These are phyloP conservation scores for Wallacemonas sp. DNA, from an alignment of 208 protist species.

Conservation along the genomic window DNA sequence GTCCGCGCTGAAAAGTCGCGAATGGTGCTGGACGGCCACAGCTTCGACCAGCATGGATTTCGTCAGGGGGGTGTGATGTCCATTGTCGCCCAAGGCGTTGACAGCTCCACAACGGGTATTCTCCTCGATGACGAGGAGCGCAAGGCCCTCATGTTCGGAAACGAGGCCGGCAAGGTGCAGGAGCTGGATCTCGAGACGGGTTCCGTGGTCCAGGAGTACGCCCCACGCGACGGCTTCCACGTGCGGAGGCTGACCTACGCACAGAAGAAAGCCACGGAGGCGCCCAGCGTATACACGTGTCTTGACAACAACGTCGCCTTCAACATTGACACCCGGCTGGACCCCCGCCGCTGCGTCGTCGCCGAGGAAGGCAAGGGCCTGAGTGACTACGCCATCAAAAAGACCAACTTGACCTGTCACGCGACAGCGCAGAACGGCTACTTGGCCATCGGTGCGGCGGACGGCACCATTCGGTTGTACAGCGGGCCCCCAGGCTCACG, in stretches of 20 bases:
- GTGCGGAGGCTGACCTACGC: slow-evolving; percentile 30
- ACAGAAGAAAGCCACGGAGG: slow-evolving; percentile 33
- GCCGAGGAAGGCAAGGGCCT: slow-evolving; percentile 34
- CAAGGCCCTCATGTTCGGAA: slow-evolving; percentile 44
- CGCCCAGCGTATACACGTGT: slow-evolving; percentile 45
- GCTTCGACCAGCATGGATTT: slow-evolving; percentile 26
- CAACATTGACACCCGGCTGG: slow-evolving; percentile 65
- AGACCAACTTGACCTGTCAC: slow-evolving; percentile 51
- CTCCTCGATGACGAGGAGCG: slow-evolving; percentile 53
- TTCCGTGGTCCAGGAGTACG: slow-evolving; percentile 47
- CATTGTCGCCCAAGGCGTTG: slow-evolving; percentile 18
- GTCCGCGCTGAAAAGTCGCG: slow-evolving; percentile 24
- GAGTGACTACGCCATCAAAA: slow-evolving; percentile 32
- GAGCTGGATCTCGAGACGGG: slow-evolving; percentile 49
- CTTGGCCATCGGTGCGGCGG: slow-evolving; percentile 52
- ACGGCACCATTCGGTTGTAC: slow-evolving; percentile 64
- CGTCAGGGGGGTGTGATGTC: slow-evolving; percentile 9
- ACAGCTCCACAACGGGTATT: slow-evolving; percentile 22
- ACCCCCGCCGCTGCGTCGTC: slow-evolving; percentile 40
- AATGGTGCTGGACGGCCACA: slow-evolving; percentile 21
- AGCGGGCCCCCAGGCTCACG: slow-evolving; percentile 51
- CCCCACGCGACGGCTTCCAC: slow-evolving; percentile 19
- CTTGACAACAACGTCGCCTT: slow-evolving; percentile 50
- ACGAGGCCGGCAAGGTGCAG: slow-evolving; percentile 26
- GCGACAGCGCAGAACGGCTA: slow-evolving; percentile 50